These are phyloP conservation scores for Xylogone sp. DNA, from an alignment of 2,329 filamentous ascomycete genomes.

Conservation along the genomic window DNA sequence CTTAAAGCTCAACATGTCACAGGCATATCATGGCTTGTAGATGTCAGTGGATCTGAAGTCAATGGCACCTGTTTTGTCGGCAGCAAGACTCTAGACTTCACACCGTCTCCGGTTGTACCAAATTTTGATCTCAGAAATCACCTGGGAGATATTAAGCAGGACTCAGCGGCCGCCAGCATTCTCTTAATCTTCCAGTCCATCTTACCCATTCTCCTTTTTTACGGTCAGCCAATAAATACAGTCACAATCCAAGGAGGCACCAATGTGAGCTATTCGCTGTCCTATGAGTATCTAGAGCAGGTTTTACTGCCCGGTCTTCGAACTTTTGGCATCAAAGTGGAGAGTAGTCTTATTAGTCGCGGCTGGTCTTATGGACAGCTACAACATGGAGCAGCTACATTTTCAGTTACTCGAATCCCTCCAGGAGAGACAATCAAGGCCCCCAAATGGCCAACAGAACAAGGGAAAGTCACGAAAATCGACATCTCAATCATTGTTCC, in stretches of 20 bases:
- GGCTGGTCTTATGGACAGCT: conserved; percentile 40
- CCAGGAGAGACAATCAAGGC: conserved; percentile 35
- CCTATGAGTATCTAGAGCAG: conserved; percentile 61
- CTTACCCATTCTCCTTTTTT: conserved; percentile 55
- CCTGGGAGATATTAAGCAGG: conserved; percentile 42
- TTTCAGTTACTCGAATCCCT: conserved; percentile 40
- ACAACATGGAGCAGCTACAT: conserved; percentile 32
- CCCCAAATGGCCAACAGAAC: conserved; percentile 21
- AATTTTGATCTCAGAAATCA: conserved; percentile 29
- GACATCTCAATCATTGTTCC: conserved; percentile 51
- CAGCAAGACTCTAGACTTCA: conserved; percentile 33
- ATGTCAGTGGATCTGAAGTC: conserved; percentile 46
- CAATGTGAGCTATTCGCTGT: conserved; percentile 53
- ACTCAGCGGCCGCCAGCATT: conserved; percentile 49
- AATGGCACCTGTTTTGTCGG: conserved; percentile 45
- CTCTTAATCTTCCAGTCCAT: conserved; percentile 58
- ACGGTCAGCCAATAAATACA: conserved; percentile 37
- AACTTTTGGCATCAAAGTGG: conserved; percentile 46
- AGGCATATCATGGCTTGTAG: conserved; percentile 49
- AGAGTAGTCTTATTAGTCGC: conserved; percentile 40
- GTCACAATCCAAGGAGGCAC: conserved; percentile 54
- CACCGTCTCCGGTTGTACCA: conserved; percentile 24
- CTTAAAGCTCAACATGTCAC: conserved; percentile 59
- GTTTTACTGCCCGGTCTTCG: conserved; percentile 53
- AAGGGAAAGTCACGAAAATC: conserved; percentile 38